phyloP scores from a whole-genome alignment of 768 basidiomycete species.

The Collybia sordida region DNA sequence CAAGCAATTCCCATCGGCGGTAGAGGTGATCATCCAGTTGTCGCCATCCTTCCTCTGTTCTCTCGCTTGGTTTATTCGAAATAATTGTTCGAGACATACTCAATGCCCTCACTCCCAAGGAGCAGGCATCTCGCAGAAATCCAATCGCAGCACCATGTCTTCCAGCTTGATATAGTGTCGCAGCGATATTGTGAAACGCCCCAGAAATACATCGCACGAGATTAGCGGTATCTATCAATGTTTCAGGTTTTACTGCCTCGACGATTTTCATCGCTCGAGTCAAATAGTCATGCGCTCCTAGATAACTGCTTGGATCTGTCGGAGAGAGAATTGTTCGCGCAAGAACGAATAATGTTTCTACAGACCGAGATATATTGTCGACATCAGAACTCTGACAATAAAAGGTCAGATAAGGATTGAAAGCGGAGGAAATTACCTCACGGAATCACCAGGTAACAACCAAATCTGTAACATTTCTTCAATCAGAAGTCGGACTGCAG shows the following conservation, averaged over 20 bases:
- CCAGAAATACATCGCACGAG: slow-evolving; percentile 71
- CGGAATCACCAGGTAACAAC: too few species aligned
- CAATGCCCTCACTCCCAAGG: slow-evolving; percentile 50
- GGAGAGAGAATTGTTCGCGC: slow-evolving; percentile 42
- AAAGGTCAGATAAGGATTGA: slow-evolving; percentile 3
- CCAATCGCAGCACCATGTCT: slow-evolving; percentile 63
- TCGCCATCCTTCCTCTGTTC: slow-evolving; percentile 45
- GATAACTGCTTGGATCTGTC: slow-evolving; percentile 45
- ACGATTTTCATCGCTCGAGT: slow-evolving; percentile 38
- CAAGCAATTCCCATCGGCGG: slow-evolving; percentile 80
- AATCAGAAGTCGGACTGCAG: slow-evolving; percentile 27
- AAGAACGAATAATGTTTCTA: slow-evolving; percentile 58
- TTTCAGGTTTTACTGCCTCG: slow-evolving; percentile 16
- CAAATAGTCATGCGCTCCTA: slow-evolving; percentile 45
- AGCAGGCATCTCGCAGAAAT: slow-evolving; percentile 65
- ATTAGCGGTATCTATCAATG: slow-evolving; percentile 42
- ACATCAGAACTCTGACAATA: slow-evolving; percentile 20
- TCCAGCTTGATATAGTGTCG: slow-evolving; percentile 65
- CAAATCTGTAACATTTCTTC: slow-evolving; percentile 23
- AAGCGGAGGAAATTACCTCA: too few species aligned
- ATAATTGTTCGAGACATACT: slow-evolving; percentile 18
- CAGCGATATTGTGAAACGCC: slow-evolving; percentile 68
- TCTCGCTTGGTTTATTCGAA: slow-evolving; percentile 9
- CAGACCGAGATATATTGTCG: slow-evolving; percentile 39
- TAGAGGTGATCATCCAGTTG: slow-evolving; percentile 65